These are phyloP conservation scores for Drechslerella stenobrocha DNA, from an alignment of 2,329 filamentous ascomycete species.

Conservation along the genomic window DNA sequence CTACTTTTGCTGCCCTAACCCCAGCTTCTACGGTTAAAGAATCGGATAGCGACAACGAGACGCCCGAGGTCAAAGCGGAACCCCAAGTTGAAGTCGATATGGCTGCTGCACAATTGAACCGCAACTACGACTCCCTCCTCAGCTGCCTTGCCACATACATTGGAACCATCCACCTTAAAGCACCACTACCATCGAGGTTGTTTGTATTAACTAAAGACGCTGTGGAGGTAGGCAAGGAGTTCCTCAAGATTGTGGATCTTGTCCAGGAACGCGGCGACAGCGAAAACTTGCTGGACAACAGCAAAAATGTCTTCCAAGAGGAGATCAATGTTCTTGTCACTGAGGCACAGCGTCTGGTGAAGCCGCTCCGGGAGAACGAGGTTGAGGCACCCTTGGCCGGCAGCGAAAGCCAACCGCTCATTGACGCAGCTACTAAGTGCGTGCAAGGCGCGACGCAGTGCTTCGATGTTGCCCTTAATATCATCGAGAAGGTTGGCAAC, in stretches of 20 bases:
- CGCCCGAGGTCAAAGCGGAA: conserved; percentile 15
- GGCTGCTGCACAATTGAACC: conserved; percentile 25
- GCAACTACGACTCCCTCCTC: conserved; percentile 63
- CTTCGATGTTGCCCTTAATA: conserved; percentile 78
- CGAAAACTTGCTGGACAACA: conserved; percentile 13
- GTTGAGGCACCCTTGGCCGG: conserved; percentile 38
- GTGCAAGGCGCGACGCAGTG: conserved; percentile 90
- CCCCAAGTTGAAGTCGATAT: conserved; percentile 4
- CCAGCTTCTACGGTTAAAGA: conserved; percentile 43
- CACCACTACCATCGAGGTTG: conserved; percentile 57
- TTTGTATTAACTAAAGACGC: conserved; percentile 39
- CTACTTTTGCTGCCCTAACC: conserved; percentile 30
- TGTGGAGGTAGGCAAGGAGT: conserved; percentile 35
- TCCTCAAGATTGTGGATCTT: conserved; percentile 30
- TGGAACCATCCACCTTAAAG: conserved; percentile 83
- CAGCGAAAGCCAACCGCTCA: conserved; percentile 46
- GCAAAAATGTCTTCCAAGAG: conserved; percentile 23
- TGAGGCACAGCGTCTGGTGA: conserved; percentile 41
- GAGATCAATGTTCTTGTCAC: conserved; percentile 33
- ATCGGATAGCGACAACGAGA: conserved; percentile 37
- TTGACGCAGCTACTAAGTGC: conserved; percentile 74
- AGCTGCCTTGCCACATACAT: conserved; percentile 92
- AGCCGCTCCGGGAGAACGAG: conserved; percentile 35
- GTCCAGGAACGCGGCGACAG: conserved; percentile 31
- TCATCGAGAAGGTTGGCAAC: conserved; percentile 86